Percentiles rank a stretch among this genome's conserved stretches.
Conservation (phyloP, 345 rosid species). For the Eucalyptus leucophloia region DNA sequence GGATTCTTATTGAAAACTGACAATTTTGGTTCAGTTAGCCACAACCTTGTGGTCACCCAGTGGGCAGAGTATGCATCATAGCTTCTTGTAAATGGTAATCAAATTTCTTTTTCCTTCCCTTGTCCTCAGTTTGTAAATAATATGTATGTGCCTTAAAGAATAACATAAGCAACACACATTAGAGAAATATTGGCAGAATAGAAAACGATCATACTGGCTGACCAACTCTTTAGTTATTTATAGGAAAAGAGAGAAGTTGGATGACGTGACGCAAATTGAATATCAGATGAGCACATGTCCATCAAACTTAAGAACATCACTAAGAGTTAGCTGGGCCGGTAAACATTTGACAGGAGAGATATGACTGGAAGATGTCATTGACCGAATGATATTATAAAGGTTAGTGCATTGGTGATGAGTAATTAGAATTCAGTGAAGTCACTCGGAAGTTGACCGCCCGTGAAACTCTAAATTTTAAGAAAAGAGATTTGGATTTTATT, state of each 20-base stretch:
- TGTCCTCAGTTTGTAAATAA: background rate
- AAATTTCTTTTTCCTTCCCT: background rate
- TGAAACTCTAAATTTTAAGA: background rate
- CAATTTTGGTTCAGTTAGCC: background rate
- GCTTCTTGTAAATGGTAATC: background rate
- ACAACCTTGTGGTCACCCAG: background rate
- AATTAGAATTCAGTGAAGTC: background rate
- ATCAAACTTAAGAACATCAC: background rate
- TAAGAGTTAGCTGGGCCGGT: background rate
- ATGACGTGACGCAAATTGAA: background rate
- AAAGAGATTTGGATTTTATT: background rate
- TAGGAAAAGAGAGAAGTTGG: background rate
- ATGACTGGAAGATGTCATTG: background rate
- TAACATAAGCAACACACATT: background rate
- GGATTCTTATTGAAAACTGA: background rate
- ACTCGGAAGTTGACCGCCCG: background rate
- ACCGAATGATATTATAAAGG: background rate
- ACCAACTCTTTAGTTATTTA: background rate
- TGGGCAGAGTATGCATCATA: background rate
- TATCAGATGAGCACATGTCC: background rate
- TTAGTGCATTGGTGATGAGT: background rate
- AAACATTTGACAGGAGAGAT: background rate
- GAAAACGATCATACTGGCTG: background rate
- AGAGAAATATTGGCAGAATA: background rate
- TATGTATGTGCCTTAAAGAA: background rate